phyloP scores from a whole-genome alignment of 768 basidiomycete species.

The Hygrophoropsis aurantiaca region DNA sequence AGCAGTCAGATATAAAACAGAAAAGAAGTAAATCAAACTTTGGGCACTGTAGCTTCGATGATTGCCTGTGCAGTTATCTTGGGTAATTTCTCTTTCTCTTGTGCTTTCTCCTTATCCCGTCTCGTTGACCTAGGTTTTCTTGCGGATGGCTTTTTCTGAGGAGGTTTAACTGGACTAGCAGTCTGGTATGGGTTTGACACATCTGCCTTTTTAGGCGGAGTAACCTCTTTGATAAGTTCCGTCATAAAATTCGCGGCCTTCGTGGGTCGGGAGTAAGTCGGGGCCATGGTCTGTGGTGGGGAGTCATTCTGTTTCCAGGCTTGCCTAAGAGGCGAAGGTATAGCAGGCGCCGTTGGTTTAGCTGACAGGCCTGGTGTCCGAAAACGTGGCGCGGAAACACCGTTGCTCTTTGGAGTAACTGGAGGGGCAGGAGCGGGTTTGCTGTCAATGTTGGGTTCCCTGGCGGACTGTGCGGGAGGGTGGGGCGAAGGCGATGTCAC shows the following conservation, averaged over 20 bases:
- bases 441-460: constrained; percentile 25
- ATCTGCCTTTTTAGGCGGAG: constrained; percentile 63
- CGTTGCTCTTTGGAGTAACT: constrained; percentile 27
- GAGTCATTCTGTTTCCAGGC: constrained; percentile 58
- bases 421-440: constrained; percentile 19
- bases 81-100: constrained; percentile 26
- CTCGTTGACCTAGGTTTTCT: constrained; percentile 35
- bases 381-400: constrained; percentile 29
- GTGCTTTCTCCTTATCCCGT: constrained; percentile 38
- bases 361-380: constrained; percentile 37
- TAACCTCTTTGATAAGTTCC: constrained; percentile 68
- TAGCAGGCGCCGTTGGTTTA: constrained; percentile 60
- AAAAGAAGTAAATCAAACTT: constrained; percentile 39
- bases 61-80: constrained; percentile 60
- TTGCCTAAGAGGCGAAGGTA: constrained; percentile 76
- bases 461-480: constrained; percentile 33
- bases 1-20: constrained; percentile 7
- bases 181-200: constrained; percentile 79
- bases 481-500: constrained; percentile 25
- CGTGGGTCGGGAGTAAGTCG: constrained; percentile 42
- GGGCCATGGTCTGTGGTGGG: constrained; percentile 32
- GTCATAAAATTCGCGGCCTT: constrained; percentile 70
- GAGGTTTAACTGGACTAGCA: constrained; percentile 60
- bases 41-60: constrained; percentile 77
- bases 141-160: constrained; percentile 38